phyloP scores from a whole-genome alignment of 2,329 filamentous ascomycete genomes.

The Cladosporium cucumerinum region DNA sequence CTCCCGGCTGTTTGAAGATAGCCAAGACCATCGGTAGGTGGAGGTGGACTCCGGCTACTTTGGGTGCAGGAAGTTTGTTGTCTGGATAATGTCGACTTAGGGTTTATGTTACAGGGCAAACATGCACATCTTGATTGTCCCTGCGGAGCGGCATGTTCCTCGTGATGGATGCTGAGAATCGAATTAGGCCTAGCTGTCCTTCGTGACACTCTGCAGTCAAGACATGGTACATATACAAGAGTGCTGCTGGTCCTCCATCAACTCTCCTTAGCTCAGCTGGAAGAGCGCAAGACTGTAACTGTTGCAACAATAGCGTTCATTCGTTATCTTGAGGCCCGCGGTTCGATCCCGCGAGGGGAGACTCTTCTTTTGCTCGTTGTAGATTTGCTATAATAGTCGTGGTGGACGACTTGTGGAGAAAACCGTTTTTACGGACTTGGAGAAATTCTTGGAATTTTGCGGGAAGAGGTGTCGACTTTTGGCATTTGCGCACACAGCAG shows the following conservation, averaged over 20 bases:
- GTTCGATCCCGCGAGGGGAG: constrained; percentile 1
- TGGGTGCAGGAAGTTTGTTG: background rate
- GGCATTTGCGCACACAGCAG: background rate
- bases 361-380: background rate
- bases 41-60: background rate
- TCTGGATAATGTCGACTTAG: background rate
- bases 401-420: background rate
- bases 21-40: constrained; percentile 3
- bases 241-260: background rate
- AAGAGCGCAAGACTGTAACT: constrained; percentile 1
- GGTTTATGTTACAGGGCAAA: background rate
- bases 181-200: background rate
- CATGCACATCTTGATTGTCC: background rate
- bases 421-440: background rate
- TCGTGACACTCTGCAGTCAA: too few species aligned
- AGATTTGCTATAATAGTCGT: background rate
- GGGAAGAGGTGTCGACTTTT: background rate
- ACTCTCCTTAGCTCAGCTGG: constrained; percentile 4
- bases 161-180: background rate
- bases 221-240: too few species aligned
- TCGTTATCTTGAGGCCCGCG: constrained; percentile 1
- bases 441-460: background rate
- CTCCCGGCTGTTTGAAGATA: background rate
- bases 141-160: too few species aligned
- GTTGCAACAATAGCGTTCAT: background rate